A percentile compares a stretch with the other conserved stretches of the same genome.
Conservation (phyloP, 805 yeast species). For the Pichia manshurica region DNA sequence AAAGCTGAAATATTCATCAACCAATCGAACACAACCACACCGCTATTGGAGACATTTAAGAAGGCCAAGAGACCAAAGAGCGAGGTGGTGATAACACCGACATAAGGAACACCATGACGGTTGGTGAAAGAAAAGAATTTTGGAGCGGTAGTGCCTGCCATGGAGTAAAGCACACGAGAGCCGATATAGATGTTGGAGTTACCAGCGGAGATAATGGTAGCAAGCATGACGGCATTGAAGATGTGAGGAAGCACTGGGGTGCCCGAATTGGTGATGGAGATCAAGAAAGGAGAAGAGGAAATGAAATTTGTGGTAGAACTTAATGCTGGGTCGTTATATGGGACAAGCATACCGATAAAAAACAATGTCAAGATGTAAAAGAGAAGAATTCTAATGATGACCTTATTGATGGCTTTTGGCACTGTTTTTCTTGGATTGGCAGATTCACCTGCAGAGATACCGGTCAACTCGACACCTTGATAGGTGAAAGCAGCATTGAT, state of each 20-base stretch:
- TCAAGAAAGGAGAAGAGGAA: conserved; percentile 64
- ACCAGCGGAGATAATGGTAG: conserved; percentile 72
- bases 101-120: conserved; percentile 55
- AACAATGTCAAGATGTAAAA: conserved; percentile 62
- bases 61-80: conserved; percentile 60
- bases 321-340: conserved; percentile 57
- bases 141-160: conserved; percentile 60
- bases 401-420: conserved; percentile 68
- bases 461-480: conserved; percentile 75
- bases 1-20: conserved; percentile 69
- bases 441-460: conserved; percentile 71
- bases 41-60: conserved; percentile 48
- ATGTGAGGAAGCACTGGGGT: conserved; percentile 61
- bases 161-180: conserved; percentile 60
- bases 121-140: conserved; percentile 43
- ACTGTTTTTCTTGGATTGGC: conserved; percentile 63
- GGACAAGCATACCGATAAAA: conserved; percentile 66
- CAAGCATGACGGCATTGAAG: conserved; percentile 63
- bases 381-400: conserved; percentile 55
- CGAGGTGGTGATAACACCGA: conserved; percentile 52
- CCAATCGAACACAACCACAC: conserved; percentile 63
- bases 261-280: conserved; percentile 65
- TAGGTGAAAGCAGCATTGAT: conserved; percentile 74
- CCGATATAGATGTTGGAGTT: conserved; percentile 71
- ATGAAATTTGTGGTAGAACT: conserved; percentile 33